phyloP scores from a whole-genome alignment of 768 basidiomycete genomes.

The Phlegmacium glaucopus region DNA sequence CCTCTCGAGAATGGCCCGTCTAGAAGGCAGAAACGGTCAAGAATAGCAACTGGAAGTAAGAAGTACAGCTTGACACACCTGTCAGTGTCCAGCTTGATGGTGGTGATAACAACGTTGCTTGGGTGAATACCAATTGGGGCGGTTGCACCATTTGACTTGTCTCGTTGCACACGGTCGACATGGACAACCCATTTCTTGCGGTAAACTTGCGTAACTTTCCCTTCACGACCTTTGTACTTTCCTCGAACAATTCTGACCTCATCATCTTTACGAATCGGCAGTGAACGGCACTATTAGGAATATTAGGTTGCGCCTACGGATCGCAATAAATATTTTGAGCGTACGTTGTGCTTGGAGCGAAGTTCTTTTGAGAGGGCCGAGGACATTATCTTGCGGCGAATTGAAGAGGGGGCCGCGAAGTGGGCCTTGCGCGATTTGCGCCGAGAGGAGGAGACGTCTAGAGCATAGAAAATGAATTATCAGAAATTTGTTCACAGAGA shows the following conservation, averaged over 20 bases:
- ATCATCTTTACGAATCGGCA: constrained; percentile 97
- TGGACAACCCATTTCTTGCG: constrained; percentile 99
- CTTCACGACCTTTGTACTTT: constrained; percentile 98
- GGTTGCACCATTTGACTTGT: constrained; percentile 96
- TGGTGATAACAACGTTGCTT: constrained; percentile 93
- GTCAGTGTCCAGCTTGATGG: constrained; percentile 91
- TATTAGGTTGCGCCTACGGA: neutral
- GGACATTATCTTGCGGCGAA: constrained; percentile 98
- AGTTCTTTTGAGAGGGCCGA: constrained; percentile 95
- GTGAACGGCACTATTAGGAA: constrained; percentile 67
- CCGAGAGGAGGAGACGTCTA: constrained; percentile 88
- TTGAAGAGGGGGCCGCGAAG: constrained; percentile 91
- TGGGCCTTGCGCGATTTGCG: constrained; percentile 99
- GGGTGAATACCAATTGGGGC: constrained; percentile 95
- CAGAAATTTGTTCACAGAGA: constrained; percentile 24
- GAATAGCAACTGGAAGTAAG: neutral
- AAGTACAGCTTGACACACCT: constrained; percentile 39
- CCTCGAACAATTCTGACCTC: constrained; percentile 96
- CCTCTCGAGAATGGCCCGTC: constrained; percentile 83
- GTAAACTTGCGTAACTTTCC: constrained; percentile 97
- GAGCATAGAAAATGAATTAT: constrained; percentile 18
- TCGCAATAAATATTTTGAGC: constrained; percentile 23
- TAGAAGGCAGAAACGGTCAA: constrained; percentile 20
- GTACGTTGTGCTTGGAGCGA: constrained; percentile 84
- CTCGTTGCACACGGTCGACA: constrained; percentile 95